phyloP scores from a whole-genome alignment of 2,329 filamentous ascomycete genomes.

The Scortechinia acanthostroma region DNA sequence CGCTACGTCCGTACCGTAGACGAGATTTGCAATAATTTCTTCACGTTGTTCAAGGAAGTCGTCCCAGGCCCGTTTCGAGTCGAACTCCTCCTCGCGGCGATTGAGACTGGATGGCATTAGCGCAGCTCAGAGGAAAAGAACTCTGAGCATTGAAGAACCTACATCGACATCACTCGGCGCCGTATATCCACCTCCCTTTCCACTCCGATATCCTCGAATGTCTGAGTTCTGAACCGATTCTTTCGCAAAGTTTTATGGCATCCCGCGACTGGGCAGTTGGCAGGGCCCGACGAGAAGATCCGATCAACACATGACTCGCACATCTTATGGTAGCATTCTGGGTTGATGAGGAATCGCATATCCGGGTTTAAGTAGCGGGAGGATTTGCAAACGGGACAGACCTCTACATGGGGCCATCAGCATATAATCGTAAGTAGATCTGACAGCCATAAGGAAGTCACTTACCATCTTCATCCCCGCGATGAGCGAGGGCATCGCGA shows the following conservation, averaged over 20 bases:
- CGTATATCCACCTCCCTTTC: slow-evolving; percentile 93
- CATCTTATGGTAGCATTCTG: slow-evolving; percentile 98
- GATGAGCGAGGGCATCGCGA: too few relatives aligned
- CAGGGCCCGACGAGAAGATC: slow-evolving; percentile 85
- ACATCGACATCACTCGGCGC: slow-evolving; percentile 68
- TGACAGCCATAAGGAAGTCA: too few relatives aligned
- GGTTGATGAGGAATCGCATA: slow-evolving; percentile 93
- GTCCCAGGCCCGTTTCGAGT: slow-evolving; percentile 76
- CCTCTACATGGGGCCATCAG: slow-evolving; percentile 44
- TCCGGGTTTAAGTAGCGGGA: slow-evolving; percentile 89
- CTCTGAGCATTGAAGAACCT: too few relatives aligned
- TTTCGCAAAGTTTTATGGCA: slow-evolving; percentile 83
- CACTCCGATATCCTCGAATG: slow-evolving; percentile 79
- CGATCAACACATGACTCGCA: slow-evolving; percentile 92
- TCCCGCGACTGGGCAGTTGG: slow-evolving; percentile 82
- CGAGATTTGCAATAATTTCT: slow-evolving; percentile 80
- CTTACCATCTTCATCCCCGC: background rate
- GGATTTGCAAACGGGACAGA: slow-evolving; percentile 96
- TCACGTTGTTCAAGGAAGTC: slow-evolving; percentile 93
- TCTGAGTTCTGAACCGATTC: slow-evolving; percentile 76
- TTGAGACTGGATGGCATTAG: too few relatives aligned
- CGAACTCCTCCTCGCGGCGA: slow-evolving; percentile 83
- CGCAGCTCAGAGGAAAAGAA: too few relatives aligned
- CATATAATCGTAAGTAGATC: slow-evolving; percentile 9
- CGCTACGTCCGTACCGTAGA: slow-evolving; percentile 64